Base-by-base conservation (phyloP, 768 basidiomycete species). In the Kwoniella sp. region DNA sequence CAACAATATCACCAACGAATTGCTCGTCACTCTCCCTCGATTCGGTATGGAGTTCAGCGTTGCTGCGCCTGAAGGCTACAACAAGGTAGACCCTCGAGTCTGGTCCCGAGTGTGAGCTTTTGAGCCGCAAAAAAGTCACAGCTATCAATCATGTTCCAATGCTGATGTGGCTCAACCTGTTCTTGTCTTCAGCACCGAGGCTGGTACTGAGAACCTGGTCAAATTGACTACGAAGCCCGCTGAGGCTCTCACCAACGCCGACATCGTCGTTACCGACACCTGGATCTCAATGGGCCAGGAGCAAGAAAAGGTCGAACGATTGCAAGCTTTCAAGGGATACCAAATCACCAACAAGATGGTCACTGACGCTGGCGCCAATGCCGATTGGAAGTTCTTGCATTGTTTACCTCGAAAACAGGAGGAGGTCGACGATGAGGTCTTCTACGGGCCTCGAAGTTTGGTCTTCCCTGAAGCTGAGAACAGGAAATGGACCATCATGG, bases 231-330 rank as follows among this genome's bases (percentile, higher is more conserved):
- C 75, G 58, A 75, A 73, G 70, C 94, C 95, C 1, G 84, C 83
- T 55, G 91, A 93, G 77, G 96, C 96, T 0, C 90, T 97, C 7
- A 79, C 87, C 2, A 88, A 87, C 48, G 96, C 96, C 7, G 91
- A 97, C 73, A 86, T 97, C n/a, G 90, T 97, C 51, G 86, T 96
- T 12, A 99, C 96, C 1, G 96, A 99, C 79, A 99, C 96, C 3
- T 99, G 95, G 93, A 92, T 98, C 68, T 97, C 95, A 1, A 98
- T 99, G 96, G 96, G 96, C 19, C 92, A 96, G 80, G 96, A 98
- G 80, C 89, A 88, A 1, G 93, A 98, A 80, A 92, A 93, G 68
- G 90, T 83, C 30, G 87, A 91, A 70, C 87, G 95, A 17, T 79
- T 95, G 47, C 82, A 85, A 54, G 95, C 91, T 63, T 99, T 99